Conservation (phyloP, 2,329 filamentous ascomycete genomes). For the Mollisia scopiformis region DNA sequence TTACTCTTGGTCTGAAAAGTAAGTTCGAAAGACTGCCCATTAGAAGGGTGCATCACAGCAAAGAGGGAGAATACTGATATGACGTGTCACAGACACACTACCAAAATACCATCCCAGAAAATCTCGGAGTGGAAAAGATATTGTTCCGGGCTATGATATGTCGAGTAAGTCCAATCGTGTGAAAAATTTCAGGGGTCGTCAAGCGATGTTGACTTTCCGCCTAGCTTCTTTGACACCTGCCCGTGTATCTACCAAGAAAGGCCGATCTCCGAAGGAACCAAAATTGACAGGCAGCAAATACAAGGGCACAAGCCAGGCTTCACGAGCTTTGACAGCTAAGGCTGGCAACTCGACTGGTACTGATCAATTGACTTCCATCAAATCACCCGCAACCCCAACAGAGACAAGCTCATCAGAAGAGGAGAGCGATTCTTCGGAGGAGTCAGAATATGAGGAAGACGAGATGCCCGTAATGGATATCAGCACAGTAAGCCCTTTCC, state of each 20-base stretch:
- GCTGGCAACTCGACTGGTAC: constrained; percentile 24
- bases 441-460: constrained; percentile 38
- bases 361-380: constrained; percentile 14
- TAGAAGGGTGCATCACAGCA: background rate
- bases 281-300: constrained; percentile 29
- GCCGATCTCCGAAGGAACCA: constrained; percentile 26
- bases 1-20: constrained; percentile 35
- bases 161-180: constrained; percentile 31
- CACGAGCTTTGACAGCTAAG: constrained; percentile 25
- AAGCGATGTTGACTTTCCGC: background rate
- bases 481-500: constrained; percentile 31
- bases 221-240: constrained; percentile 29
- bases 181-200: background rate
- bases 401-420: constrained; percentile 37
- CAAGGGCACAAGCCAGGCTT: constrained; percentile 31
- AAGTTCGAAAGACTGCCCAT: constrained; percentile 13
- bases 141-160: constrained; percentile 33
- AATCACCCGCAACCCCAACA: constrained; percentile 28
- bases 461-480: constrained; percentile 33
- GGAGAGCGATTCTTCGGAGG: constrained; percentile 34
- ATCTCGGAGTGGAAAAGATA: constrained; percentile 34
- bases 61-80: background rate
- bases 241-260: constrained; percentile 27
- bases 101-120: constrained; percentile 37
- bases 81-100: constrained; percentile 27